phyloP scores from a whole-genome alignment of 495 filamentous ascomycete genomes.

The Neurospora sp. region DNA sequence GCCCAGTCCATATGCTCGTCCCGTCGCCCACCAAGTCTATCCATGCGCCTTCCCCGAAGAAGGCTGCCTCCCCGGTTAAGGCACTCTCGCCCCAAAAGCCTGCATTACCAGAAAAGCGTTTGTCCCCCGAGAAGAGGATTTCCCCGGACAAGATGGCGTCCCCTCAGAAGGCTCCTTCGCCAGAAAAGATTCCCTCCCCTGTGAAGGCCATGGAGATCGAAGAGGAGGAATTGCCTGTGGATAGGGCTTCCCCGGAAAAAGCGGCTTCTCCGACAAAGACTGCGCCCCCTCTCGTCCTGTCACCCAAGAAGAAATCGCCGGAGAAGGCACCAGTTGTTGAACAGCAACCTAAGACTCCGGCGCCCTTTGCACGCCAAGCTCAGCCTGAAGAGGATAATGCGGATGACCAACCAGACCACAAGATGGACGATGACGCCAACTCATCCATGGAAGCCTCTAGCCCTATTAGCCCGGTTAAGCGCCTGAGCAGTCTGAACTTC shows the following conservation, averaged over 20 bases:
- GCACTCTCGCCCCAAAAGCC: constrained; percentile 16
- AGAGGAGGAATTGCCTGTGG: not conserved
- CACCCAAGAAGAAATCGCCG: not conserved
- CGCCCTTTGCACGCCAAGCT: not conserved
- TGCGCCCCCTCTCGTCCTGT: not conserved
- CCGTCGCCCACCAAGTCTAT: constrained; percentile 17
- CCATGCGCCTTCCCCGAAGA: constrained; percentile 12
- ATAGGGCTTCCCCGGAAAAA: not conserved
- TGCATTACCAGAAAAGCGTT: constrained; percentile 9
- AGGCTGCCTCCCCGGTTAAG: constrained; percentile 8
- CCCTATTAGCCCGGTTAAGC: constrained; percentile 44
- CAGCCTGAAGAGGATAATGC: constrained; percentile 3
- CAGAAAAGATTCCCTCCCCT: not conserved
- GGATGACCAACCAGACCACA: constrained; percentile 34
- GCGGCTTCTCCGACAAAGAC: not conserved
- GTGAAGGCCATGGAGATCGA: not conserved
- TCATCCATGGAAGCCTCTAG: constrained; percentile 41
- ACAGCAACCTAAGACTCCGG: not conserved
- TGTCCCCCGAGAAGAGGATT: not conserved
- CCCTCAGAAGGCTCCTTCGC: constrained; percentile 9
- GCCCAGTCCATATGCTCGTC: constrained; percentile 5
- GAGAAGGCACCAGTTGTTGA: not conserved
- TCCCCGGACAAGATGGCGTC: constrained; percentile 17
- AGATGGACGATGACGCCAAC: constrained; percentile 34
- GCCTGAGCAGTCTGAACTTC: constrained; percentile 91